Evolutionary conservation across 192 early-diverging fungal species (phyloP).

Genomic region (Chytriomyces confervae): DNA sequence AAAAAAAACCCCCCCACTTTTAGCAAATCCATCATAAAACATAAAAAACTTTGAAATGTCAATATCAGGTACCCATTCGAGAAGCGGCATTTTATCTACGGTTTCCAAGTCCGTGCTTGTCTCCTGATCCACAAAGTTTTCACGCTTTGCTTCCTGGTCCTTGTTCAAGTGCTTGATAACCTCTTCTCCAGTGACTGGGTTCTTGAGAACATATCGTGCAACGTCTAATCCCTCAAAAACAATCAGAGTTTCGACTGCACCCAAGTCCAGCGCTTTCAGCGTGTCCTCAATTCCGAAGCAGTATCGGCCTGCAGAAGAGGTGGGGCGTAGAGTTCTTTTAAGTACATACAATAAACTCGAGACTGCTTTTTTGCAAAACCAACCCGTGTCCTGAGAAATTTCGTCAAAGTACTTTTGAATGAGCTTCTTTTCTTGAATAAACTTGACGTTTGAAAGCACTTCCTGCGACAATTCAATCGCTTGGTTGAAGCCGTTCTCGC

Average conservation of each 20-base stretch:
- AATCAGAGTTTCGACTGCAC: slow-evolving; percentile 98
- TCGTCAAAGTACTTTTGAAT: slow-evolving; percentile 96
- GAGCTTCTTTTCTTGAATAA: slow-evolving; percentile 98
- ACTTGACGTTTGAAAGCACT: slow-evolving; percentile 94
- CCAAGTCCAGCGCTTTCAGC: slow-evolving; percentile 92
- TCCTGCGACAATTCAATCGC: slow-evolving; percentile 94
- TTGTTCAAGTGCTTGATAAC: slow-evolving; percentile 77
- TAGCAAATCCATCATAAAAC: background rate
- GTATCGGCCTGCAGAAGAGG: slow-evolving; percentile 72
- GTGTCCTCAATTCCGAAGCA: slow-evolving; percentile 97
- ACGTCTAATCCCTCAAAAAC: slow-evolving; percentile 95
- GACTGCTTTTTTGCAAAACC: background rate
- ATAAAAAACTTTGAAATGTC: background rate
- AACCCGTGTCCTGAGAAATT: slow-evolving; percentile 87
- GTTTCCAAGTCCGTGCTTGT: slow-evolving; percentile 81
- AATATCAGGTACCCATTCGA: slow-evolving; percentile 81
- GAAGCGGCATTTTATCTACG: slow-evolving; percentile 76
- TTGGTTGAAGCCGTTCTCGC: slow-evolving; percentile 99
- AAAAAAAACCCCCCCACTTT: background rate
- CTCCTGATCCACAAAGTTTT: slow-evolving; percentile 69
- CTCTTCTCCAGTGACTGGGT: slow-evolving; percentile 70
- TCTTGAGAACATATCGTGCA: slow-evolving; percentile 78
- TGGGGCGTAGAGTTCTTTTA: background rate
- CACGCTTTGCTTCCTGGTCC: slow-evolving; percentile 81
- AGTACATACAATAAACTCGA: background rate